phyloP scores from a whole-genome alignment of 768 basidiomycete genomes.

The Gloeopeniophorella convolvens region DNA sequence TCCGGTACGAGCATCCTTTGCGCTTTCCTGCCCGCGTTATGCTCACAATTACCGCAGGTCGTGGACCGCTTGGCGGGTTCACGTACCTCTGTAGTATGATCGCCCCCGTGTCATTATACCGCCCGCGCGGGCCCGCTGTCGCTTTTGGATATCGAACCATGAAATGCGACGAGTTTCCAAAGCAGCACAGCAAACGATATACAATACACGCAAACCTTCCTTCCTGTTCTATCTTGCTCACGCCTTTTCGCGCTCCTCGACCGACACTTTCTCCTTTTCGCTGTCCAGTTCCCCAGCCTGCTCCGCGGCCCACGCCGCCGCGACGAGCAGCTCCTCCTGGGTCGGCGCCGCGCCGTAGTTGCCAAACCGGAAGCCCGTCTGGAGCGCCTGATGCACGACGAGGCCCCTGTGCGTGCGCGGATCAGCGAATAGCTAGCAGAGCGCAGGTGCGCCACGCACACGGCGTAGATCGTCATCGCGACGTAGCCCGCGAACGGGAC shows the following conservation, averaged over 20 bases:
- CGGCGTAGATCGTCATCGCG: slow-evolving; percentile 50
- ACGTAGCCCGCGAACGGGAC: slow-evolving; percentile 54
- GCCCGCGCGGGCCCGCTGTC: no score
- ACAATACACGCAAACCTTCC: neutral
- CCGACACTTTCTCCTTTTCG: neutral
- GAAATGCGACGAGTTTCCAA: neutral
- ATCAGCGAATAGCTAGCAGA: neutral
- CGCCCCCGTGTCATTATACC: neutral
- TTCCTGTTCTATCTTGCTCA: neutral
- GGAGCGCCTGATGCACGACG: slow-evolving; percentile 43
- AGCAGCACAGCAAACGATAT: neutral
- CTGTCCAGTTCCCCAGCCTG: neutral
- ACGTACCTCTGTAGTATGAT: slow-evolving; percentile 25
- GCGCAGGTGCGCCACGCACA: slow-evolving; percentile 33
- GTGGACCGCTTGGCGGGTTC: slow-evolving; percentile 32
- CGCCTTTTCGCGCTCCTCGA: neutral
- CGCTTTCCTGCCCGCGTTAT: neutral
- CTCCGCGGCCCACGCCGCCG: neutral
- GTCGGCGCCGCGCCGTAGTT: slow-evolving; percentile 39
- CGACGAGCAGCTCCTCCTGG: slow-evolving; percentile 21
- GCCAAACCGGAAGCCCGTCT: slow-evolving; percentile 44
- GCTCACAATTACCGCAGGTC: slow-evolving; percentile 22
- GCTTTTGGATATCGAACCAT: neutral
- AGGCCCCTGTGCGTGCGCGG: slow-evolving; percentile 38
- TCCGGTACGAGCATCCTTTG: slow-evolving; percentile 46